Evolutionary conservation across 805 yeast genomes (phyloP), one percentile per base, ranked within the genome.

Genomic region (Ogataea corticis): DNA sequence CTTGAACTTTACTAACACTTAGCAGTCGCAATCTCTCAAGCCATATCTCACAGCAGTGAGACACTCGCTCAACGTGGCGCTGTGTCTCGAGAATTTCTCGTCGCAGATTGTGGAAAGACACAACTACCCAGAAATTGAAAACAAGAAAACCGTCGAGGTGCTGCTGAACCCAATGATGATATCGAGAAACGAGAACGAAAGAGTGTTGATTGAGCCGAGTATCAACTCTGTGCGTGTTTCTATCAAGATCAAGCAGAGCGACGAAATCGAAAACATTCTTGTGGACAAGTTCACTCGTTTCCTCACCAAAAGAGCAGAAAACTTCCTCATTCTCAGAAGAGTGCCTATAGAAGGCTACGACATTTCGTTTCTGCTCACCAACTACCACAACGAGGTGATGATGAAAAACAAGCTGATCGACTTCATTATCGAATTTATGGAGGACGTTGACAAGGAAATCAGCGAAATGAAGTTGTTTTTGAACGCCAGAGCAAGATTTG

Each of bases 351-450:
- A 81, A 53, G 96, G 96, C 38, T 94, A 87, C 65, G 97, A 92
- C 62, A 90, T 94, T 52, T 88, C 97, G 17, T 94, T 94, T 64
- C 74, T 94, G 62, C 80, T 94, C 57, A 92, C 98, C 35, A 94
- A 92, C 69, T 83, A 83, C 69, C 99, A 94, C 68, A 90, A 97
- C 10, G 97, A 92, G 67, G 85, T 85, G 54, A 89, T 94, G 96
- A 79, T 91, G 70, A 92, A 94, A 71, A 91, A 85, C 59, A 94
- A 94, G 69, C 77, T 94, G 58, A 96, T 94, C 35, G 99, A 94
- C 67, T 94, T 94, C 67, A 91, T 94, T 56, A 89, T 94, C 56
- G 98, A 94, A 71, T 94, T 94, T 67, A 91, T 94, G 98, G 98
- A 94, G 68, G 99, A 91, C 62, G 99, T 94, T 15, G 99, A 94